Evolutionary conservation across 73 alveolate species (phyloP), one percentile per base, ranked within the genome.

Genomic region (Paramecium sonneborni): DNA sequence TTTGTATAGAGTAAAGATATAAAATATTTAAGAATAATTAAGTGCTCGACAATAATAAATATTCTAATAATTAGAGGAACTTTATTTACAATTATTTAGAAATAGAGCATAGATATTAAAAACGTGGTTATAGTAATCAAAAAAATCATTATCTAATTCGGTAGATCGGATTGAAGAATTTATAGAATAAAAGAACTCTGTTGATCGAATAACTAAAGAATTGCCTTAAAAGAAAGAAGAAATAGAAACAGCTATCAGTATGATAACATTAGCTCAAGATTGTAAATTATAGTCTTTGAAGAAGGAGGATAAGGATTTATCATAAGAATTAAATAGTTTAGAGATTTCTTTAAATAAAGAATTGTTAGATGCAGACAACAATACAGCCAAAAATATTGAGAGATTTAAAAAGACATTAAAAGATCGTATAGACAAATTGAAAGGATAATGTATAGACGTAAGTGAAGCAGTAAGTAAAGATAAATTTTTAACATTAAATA

Each of bases 301-400:
- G 38, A 96, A 96, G 67, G 98, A 93, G 44, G 98, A 96, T 70
- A 92, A 76, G 87, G 96, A 96, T 79, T 88, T 96, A 20, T 85
- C 76, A 11, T 85, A 87, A 15, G 97, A 96, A 37, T 92, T 94
- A 15, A 89, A 94, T 18, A 57, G 21, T 18, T 85, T 93, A 43
- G 96, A 95, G 34, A 41, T 70, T 12, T 89, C 92, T 43, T 86
- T 95, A 28, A 55, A 94, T 41, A 57, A 46, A 20, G 87, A 92
- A 56, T 94, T 91, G 23, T 86, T 85, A 35, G 87, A 88, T 12
- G 94, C 94, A 11, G 94, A 88, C 7, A 88, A 76, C 26, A 69
- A 88, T 69, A 88, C 94, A n/a, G 87, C 94, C 28, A 44, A 88
- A 52, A 82, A 88, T 70, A 88, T 88, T 41, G 94, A 88, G 38